These are phyloP conservation scores for Vitis amurensis DNA, from an alignment of 164 flowering plant species.

Conservation along the genomic window DNA sequence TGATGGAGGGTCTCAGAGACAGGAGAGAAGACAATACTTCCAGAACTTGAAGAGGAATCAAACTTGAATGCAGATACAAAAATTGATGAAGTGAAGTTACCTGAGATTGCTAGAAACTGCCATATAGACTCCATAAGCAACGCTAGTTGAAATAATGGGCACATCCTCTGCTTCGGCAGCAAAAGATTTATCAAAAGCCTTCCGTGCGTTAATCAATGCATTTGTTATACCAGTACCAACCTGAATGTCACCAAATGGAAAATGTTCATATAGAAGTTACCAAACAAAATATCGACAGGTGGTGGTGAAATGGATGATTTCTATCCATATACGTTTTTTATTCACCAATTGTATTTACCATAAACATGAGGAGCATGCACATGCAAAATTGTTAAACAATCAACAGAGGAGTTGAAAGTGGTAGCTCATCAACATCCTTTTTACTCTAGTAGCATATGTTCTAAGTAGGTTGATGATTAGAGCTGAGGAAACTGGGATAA, in stretches of 20 bases:
- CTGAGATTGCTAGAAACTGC: conserved; percentile 75
- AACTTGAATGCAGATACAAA: neutral
- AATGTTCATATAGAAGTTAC: neutral
- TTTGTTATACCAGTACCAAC: conserved; percentile 66
- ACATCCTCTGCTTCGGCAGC: conserved; percentile 61
- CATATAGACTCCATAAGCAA: conserved; percentile 71
- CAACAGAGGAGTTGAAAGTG: too few relatives aligned
- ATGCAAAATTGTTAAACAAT: too few relatives aligned
- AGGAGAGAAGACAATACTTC: neutral
- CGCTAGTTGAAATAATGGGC: conserved; percentile 59
- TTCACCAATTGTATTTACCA: too few relatives aligned
- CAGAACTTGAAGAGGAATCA: neutral
- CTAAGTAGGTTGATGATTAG: too few relatives aligned
- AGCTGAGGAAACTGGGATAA: too few relatives aligned
- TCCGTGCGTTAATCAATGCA: conserved; percentile 49
- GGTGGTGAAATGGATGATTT: too few relatives aligned
- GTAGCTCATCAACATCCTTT: too few relatives aligned
- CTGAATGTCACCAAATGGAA: conserved; percentile 25
- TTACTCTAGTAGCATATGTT: too few relatives aligned
- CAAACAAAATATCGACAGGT: neutral
- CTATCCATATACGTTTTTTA: too few relatives aligned
- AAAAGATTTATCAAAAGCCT: conserved; percentile 51
- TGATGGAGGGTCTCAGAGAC: neutral
- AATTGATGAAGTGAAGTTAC: conserved; percentile 18
- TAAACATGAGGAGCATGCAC: too few relatives aligned